Percentiles rank a stretch among this genome's conserved stretches.
Evolutionary conservation across 257 asterid species (phyloP).

Genomic region (Nicotiana otophora): DNA sequence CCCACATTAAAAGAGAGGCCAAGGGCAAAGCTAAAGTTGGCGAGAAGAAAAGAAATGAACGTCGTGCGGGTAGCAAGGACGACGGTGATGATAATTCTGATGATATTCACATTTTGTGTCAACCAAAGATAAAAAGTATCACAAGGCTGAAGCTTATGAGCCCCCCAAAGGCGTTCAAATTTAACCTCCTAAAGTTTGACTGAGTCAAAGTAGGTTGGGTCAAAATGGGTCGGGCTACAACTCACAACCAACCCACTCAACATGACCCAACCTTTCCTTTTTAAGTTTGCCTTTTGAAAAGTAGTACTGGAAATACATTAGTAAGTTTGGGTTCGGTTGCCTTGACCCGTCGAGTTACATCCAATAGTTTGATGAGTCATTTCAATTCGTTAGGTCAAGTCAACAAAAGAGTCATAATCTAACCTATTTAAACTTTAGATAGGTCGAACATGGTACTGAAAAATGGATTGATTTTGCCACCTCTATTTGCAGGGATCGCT

Average conservation of each 20-base stretch:
- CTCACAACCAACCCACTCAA: background rate
- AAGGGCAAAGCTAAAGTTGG: background rate
- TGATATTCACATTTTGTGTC: slow-evolving; percentile 17
- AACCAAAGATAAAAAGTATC: background rate
- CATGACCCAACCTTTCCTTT: background rate
- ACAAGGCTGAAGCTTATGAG: slow-evolving; percentile 8
- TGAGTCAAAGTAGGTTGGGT: background rate
- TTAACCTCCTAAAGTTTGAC: background rate
- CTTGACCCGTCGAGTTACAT: background rate
- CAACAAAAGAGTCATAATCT: background rate
- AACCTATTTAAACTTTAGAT: too few species aligned
- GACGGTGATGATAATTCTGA: background rate
- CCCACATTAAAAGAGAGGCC: background rate
- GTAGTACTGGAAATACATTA: too few species aligned
- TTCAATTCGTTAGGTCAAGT: background rate
- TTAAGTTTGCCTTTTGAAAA: background rate
- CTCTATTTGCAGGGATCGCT: slow-evolving; percentile 3
- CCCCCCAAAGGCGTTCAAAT: background rate
- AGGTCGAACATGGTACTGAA: background rate
- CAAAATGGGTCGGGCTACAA: background rate
- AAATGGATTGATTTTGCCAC: background rate
- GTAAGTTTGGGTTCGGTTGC: background rate
- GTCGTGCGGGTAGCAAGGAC: background rate
- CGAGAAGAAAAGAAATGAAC: background rate
- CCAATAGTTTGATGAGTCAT: background rate